Base-by-base conservation (phyloP, 306 rosid species). In the Nissolia schottii region DNA sequence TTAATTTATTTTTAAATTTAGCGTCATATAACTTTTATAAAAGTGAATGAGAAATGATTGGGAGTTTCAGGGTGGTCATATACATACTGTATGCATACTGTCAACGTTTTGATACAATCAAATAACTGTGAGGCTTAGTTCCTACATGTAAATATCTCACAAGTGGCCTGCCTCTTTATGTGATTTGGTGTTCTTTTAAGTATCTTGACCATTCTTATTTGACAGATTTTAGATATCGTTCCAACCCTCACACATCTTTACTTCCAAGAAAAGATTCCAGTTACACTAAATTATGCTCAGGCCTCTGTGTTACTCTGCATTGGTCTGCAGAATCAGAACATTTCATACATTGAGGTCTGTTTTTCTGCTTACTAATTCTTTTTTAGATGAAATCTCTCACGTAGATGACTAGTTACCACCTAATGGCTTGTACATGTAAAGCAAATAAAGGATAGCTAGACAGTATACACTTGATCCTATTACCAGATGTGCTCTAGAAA, bases 221-320 rank as follows among this genome's bases (percentile, higher is more conserved):
- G 45, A 29, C 92, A 94, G 98, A 94, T 94, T 66, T 77, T 86
- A 66, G 96, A 87, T 83, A 77, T 94, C 58, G 96, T 87, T 77
- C 92, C 91, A 13, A 79, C 37, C 67, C 83, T 93, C 37, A 45
- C 96, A 37, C 89, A 76, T 76, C 78, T 89, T 16, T 94, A 82
- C 86, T 89, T 91, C 81, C 79, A 72, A 80, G 93, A 70, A 78
- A 89, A 85, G 76, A 80, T 94, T 80, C 96, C 93, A 12, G 92
- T 94, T 68, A 77, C 92, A 24, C 48, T 94, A 76, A 78, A 92
- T 11, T 71, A 78, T 78, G 83, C 79, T 61, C 95, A 89, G 86
- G 90, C 95, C 67, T 91, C 96, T 58, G 88, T 94, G 64, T 85
- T 94, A 80, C 91, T 94, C 56, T 94, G 97, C 81, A 89, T 81